phyloP scores from a whole-genome alignment of 805 yeast genomes.

The Candida ascalaphidarum region DNA sequence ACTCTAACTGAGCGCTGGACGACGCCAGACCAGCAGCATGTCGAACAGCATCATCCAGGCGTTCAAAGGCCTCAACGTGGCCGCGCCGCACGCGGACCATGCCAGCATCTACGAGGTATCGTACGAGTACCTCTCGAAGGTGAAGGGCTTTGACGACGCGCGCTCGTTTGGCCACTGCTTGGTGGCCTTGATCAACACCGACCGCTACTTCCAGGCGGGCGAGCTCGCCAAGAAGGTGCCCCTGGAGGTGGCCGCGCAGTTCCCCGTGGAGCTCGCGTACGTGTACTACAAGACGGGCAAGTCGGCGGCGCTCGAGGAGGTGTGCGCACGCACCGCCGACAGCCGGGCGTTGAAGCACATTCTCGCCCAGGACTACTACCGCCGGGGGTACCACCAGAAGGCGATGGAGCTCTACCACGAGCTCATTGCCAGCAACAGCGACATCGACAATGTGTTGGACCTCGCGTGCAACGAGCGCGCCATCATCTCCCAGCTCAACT shows the following conservation, averaged over 20 bases:
- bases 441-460: conserved; percentile 41
- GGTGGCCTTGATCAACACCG: conserved; percentile 53
- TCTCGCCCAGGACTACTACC: conserved; percentile 47
- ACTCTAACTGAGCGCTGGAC: too few species aligned
- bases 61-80: conserved; percentile 29
- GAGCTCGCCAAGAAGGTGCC: conserved; percentile 32
- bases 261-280: conserved; percentile 48
- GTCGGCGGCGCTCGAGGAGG: conserved; percentile 12
- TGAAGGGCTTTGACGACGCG: conserved; percentile 25
- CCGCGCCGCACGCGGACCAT: conserved; percentile 23
- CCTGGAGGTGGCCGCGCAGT: conserved; percentile 22
- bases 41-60: conserved; percentile 32
- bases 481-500: conserved; percentile 42
- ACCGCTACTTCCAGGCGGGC: conserved; percentile 43
- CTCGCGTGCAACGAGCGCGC: conserved; percentile 61
- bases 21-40: conserved; percentile 15
- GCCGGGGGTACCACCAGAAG: conserved; percentile 30
- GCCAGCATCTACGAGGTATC: conserved; percentile 29
- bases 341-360: conserved; percentile 37
- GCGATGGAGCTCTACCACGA: conserved; percentile 41
- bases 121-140: conserved; percentile 30
- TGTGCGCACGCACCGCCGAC: conserved; percentile 3
- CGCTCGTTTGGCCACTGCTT: conserved; percentile 35
- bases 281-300: conserved; percentile 50
- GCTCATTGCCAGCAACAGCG: conserved; percentile 22